A percentile compares a stretch with the other conserved stretches of the same genome.
Evolutionary conservation across 768 basidiomycete species (phyloP).

Genomic region (Suillus placidus): DNA sequence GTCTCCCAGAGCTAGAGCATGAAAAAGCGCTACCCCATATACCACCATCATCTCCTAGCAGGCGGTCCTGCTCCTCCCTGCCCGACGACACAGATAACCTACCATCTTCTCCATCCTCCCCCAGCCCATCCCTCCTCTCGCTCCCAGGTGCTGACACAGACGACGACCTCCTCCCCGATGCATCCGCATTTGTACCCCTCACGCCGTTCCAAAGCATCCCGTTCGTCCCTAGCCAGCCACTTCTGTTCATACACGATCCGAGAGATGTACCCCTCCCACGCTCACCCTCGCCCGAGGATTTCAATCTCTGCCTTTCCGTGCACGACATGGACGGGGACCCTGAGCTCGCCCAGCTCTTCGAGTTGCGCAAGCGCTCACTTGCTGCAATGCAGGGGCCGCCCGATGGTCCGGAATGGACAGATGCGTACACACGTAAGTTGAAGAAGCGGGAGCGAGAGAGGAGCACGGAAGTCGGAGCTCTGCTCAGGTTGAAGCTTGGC

Average conservation of each 20-base stretch:
- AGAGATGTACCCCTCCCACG: slow-evolving; percentile 41
- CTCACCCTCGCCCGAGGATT: slow-evolving; percentile 47
- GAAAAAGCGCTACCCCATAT: slow-evolving; percentile 21
- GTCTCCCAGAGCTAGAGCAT: slow-evolving; percentile 37
- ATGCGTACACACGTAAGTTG: slow-evolving; percentile 34
- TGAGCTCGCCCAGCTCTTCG: slow-evolving; percentile 42
- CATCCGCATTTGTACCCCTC: slow-evolving; percentile 6
- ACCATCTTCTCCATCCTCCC: slow-evolving; percentile 23
- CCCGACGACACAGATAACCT: slow-evolving; percentile 34
- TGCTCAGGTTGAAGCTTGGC: slow-evolving; percentile 58
- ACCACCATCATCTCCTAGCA: slow-evolving; percentile 32
- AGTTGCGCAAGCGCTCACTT: slow-evolving; percentile 41
- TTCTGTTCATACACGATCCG: slow-evolving; percentile 47
- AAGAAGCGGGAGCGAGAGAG: slow-evolving; percentile 55
- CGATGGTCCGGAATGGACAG: slow-evolving; percentile 37
- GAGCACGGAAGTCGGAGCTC: slow-evolving; percentile 54
- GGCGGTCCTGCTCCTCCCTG: slow-evolving; percentile 29
- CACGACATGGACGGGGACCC: slow-evolving; percentile 38
- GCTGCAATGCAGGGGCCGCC: slow-evolving; percentile 38
- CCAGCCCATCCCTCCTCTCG: slow-evolving; percentile 35
- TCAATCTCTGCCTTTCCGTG: slow-evolving; percentile 38
- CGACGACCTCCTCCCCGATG: slow-evolving; percentile 42
- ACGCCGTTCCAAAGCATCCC: background rate
- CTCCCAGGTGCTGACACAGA: slow-evolving; percentile 49
- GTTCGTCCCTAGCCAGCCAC: slow-evolving; percentile 25